These are phyloP conservation scores for Corrigiola litoralis DNA, from an alignment of 179 eudicot genomes.

Conservation along the genomic window DNA sequence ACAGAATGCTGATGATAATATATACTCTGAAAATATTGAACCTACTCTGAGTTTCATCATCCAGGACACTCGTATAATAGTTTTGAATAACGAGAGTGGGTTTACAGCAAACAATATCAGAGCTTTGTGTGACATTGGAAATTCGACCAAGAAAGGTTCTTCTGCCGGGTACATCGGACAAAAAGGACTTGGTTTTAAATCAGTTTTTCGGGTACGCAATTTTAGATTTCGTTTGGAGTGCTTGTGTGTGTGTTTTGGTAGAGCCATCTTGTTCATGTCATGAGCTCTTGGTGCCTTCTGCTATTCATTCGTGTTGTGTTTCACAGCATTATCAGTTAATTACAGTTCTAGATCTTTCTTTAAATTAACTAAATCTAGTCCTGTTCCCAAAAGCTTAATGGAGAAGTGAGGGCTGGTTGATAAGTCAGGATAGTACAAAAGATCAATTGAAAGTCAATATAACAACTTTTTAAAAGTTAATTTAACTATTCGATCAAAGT, in stretches of 20 bases:
- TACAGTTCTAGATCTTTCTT: too few relatives aligned
- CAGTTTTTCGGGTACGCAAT: conserved; percentile 76
- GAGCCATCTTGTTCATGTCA: neutral
- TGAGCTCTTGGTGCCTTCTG: too few relatives aligned
- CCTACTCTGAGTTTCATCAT: conserved; percentile 75
- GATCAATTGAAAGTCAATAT: too few relatives aligned
- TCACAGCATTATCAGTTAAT: neutral
- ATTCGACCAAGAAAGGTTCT: conserved; percentile 75
- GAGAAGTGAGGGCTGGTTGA: too few relatives aligned
- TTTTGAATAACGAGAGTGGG: conserved; percentile 74
- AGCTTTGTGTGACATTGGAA: conserved; percentile 93
- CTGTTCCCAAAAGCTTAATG: too few relatives aligned
- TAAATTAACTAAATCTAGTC: too few relatives aligned
- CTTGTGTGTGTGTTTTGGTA: neutral
- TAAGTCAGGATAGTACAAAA: too few relatives aligned
- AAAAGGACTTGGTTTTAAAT: conserved; percentile 96
- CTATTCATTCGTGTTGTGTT: too few relatives aligned
- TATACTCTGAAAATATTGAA: conserved; percentile 54
- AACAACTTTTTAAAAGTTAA: too few relatives aligned
- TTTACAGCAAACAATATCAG: conserved; percentile 68
- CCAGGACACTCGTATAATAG: conserved; percentile 47
- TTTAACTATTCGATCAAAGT: too few relatives aligned
- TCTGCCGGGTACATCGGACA: conserved; percentile 79
- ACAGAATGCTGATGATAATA: conserved; percentile 92
- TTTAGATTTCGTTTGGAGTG: neutral